These are phyloP conservation scores for Pugionium dolabratum DNA, from an alignment of 345 rosid species.

Conservation along the genomic window DNA sequence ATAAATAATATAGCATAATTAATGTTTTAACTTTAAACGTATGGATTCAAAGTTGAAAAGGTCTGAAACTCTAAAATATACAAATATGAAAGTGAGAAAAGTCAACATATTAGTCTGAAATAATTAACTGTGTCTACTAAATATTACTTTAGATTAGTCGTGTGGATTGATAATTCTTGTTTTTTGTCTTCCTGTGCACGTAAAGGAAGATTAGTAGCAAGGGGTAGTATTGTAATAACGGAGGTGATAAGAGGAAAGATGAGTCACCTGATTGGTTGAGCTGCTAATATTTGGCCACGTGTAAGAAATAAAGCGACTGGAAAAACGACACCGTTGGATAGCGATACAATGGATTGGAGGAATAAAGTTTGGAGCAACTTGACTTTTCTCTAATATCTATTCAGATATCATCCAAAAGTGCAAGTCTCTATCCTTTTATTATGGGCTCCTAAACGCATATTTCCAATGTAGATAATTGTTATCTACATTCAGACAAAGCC, in stretches of 20 bases:
- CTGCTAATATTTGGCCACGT: slow-evolving; percentile 20
- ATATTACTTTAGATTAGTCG: slow-evolving; percentile 3
- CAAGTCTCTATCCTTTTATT: slow-evolving; percentile 32
- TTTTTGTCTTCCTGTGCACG: slow-evolving; percentile 30
- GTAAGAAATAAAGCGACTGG: slow-evolving; percentile 29
- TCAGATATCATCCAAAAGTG: slow-evolving; percentile 25
- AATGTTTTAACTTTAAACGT: background rate
- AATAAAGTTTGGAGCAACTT: slow-evolving; percentile 25
- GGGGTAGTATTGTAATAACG: slow-evolving; percentile 14
- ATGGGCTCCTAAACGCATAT: slow-evolving; percentile 32
- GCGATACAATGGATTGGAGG: slow-evolving; percentile 21
- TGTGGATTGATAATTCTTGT: slow-evolving; percentile 24
- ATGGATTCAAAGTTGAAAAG: slow-evolving; percentile 3
- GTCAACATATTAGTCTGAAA: background rate
- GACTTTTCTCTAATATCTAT: background rate
- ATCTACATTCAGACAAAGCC: slow-evolving; percentile 20
- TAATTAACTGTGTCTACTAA: background rate
- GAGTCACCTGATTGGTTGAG: slow-evolving; percentile 19
- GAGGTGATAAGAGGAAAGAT: slow-evolving; percentile 5
- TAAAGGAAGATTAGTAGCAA: slow-evolving; percentile 31
- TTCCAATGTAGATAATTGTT: slow-evolving; percentile 28
- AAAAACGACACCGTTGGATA: slow-evolving; percentile 28
- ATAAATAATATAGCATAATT: background rate
- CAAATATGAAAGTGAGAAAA: background rate
- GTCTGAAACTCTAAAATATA: background rate